Conservation (phyloP, 306 rosid species). For the Vigna trinervia region DNA sequence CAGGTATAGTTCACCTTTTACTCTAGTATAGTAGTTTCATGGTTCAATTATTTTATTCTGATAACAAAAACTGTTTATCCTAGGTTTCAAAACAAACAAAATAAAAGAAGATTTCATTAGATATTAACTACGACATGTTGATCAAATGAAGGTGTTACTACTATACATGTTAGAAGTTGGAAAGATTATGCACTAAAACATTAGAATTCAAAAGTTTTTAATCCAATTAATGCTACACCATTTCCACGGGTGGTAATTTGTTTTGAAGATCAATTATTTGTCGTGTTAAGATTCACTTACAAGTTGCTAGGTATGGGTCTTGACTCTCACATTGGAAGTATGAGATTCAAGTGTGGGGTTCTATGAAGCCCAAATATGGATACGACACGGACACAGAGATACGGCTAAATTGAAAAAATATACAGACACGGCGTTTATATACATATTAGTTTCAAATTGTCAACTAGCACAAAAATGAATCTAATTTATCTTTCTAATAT, state of each 20-base stretch:
- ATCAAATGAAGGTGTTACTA: conserved; percentile 7
- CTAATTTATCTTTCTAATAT: too few species aligned
- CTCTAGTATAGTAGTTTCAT: conserved; percentile 4
- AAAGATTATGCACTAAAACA: conserved; percentile 15
- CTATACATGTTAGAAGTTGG: conserved; percentile 18
- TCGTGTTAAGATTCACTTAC: neutral
- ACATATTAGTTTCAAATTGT: too few species aligned
- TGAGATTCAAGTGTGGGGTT: neutral
- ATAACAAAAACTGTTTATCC: conserved; percentile 4
- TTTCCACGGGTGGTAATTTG: neutral
- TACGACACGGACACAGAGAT: too few species aligned
- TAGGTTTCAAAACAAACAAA: conserved; percentile 14
- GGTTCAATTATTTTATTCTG: conserved; percentile 10
- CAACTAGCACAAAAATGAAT: too few species aligned
- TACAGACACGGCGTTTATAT: too few species aligned
- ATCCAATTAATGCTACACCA: conserved; percentile 2
- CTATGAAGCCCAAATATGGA: too few species aligned
- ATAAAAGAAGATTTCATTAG: conserved; percentile 10
- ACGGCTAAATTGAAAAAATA: too few species aligned
- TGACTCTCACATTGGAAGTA: neutral
- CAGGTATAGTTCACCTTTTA: conserved; percentile 64
- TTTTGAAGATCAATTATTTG: conserved; percentile 8
- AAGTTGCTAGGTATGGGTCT: neutral
- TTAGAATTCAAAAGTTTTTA: neutral
- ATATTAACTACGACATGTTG: conserved; percentile 3